Conservation (phyloP, 495 filamentous ascomycete species). For the Opeltia flavorubescens region DNA sequence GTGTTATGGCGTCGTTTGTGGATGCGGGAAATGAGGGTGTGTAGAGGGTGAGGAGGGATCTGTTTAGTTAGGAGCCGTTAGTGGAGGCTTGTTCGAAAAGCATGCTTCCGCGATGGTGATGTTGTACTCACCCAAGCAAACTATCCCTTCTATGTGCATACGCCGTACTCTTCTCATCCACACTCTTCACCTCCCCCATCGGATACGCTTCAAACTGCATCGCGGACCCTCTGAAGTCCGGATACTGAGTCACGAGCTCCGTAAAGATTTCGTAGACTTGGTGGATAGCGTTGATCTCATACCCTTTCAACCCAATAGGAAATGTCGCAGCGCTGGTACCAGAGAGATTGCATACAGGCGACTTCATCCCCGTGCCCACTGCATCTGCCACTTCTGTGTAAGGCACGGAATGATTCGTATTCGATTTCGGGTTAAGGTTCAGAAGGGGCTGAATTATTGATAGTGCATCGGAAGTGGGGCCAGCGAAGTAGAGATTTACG, state of each 20-base stretch:
- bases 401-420: not conserved
- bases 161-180: conserved; percentile 23
- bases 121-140: not conserved
- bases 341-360: not conserved
- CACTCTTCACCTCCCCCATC: conserved; percentile 27
- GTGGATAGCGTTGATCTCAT: not conserved
- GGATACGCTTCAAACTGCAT: conserved; percentile 46
- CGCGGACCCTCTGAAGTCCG: conserved; percentile 24
- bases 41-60: conserved; percentile 9
- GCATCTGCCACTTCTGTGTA: not conserved
- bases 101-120: not conserved
- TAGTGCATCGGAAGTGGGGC: not conserved
- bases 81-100: conserved; percentile 27
- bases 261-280: not conserved
- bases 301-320: not conserved
- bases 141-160: conserved; percentile 27
- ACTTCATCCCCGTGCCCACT: not conserved
- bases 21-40: not conserved
- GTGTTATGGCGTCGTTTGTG: conserved; percentile 19
- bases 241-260: not conserved
- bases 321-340: not conserved
- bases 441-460: not conserved
- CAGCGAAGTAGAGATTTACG: not conserved
- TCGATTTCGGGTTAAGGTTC: not conserved
- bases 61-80: conserved; percentile 26